Evolutionary conservation across 805 yeast species (phyloP).

Genomic region (Candida palmyrensis): DNA sequence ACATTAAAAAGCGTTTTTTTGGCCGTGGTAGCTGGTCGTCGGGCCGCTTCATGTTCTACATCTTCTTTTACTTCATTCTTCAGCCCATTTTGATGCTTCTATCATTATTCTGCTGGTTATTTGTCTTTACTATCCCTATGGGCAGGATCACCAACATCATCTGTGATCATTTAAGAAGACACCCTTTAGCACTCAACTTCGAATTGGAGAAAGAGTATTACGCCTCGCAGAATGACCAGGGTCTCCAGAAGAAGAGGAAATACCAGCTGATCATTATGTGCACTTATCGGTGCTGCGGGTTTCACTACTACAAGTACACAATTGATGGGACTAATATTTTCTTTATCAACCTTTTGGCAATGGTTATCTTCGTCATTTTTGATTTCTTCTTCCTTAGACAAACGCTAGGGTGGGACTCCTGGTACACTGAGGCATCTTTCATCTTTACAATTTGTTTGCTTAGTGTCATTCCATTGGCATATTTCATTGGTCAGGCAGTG

Average conservation of each 20-base stretch:
- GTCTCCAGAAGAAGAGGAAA: slow-evolving; percentile 27
- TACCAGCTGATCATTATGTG: slow-evolving; percentile 69
- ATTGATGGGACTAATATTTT: slow-evolving; percentile 95
- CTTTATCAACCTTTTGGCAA: slow-evolving; percentile 74
- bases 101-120: slow-evolving; percentile 66
- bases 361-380: slow-evolving; percentile 76
- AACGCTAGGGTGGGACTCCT: slow-evolving; percentile 24
- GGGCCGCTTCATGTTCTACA: slow-evolving; percentile 74
- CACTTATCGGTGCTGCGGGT: slow-evolving; percentile 88
- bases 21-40: slow-evolving; percentile 91
- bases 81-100: slow-evolving; percentile 61
- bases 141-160: slow-evolving; percentile 68
- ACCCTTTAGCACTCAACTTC: slow-evolving; percentile 84
- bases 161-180: slow-evolving; percentile 75
- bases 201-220: slow-evolving; percentile 52
- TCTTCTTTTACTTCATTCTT: slow-evolving; percentile 61
- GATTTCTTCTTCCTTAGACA: slow-evolving; percentile 67
- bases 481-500: slow-evolving; percentile 98
- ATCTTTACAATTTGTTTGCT: slow-evolving; percentile 73
- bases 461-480: slow-evolving; percentile 90
- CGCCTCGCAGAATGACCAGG: slow-evolving; percentile 15
- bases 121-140: slow-evolving; percentile 91
- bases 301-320: slow-evolving; percentile 92
- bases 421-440: slow-evolving; percentile 56
- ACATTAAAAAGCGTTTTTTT: slow-evolving; percentile 56